These are phyloP conservation scores for Incumbomyces delicatus DNA, from an alignment of 2,329 filamentous ascomycete species.

Conservation along the genomic window DNA sequence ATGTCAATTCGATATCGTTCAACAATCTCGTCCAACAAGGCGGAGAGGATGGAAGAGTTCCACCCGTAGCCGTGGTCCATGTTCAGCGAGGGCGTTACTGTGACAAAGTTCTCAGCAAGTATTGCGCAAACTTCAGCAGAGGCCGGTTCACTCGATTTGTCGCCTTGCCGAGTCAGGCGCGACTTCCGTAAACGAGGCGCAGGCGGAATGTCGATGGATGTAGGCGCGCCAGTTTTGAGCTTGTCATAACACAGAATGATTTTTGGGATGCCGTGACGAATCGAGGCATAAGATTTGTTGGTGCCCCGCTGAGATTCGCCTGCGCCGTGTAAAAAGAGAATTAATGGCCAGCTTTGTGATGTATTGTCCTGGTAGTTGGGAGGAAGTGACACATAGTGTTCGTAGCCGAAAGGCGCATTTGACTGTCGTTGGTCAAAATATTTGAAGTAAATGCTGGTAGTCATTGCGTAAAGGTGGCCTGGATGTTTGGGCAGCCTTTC, in stretches of 20 bases:
- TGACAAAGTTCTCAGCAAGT: conserved; percentile 14
- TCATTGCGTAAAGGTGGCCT: conserved; percentile 10
- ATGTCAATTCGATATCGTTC: conserved; percentile 12
- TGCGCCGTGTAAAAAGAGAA: conserved; percentile 14
- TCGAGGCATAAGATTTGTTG: conserved; percentile 10
- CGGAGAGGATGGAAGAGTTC: conserved; percentile 12
- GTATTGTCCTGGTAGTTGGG: conserved; percentile 8
- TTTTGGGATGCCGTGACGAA: conserved; percentile 13
- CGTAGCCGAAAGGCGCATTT: conserved; percentile 14
- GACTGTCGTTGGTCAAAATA: conserved; percentile 11
- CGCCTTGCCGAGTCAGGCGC: conserved; percentile 9
- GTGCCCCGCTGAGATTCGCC: conserved; percentile 11
- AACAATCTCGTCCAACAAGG: conserved; percentile 13
- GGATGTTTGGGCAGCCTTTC: conserved; percentile 9
- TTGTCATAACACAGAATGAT: conserved; percentile 15
- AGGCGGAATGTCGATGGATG: conserved; percentile 10
- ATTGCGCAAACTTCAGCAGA: conserved; percentile 7
- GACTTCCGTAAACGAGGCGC: conserved; percentile 5
- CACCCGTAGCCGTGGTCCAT: conserved; percentile 14
- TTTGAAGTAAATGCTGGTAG: conserved; percentile 10
- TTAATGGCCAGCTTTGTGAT: conserved; percentile 9
- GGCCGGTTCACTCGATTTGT: conserved; percentile 11
- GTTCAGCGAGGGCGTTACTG: conserved; percentile 13
- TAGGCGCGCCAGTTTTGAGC: conserved; percentile 7
- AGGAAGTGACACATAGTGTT: conserved; percentile 14